Evolutionary conservation across 78 protist species (phyloP), one percentile per base, ranked within the genome.

Genomic region (Bodo saltans): DNA sequence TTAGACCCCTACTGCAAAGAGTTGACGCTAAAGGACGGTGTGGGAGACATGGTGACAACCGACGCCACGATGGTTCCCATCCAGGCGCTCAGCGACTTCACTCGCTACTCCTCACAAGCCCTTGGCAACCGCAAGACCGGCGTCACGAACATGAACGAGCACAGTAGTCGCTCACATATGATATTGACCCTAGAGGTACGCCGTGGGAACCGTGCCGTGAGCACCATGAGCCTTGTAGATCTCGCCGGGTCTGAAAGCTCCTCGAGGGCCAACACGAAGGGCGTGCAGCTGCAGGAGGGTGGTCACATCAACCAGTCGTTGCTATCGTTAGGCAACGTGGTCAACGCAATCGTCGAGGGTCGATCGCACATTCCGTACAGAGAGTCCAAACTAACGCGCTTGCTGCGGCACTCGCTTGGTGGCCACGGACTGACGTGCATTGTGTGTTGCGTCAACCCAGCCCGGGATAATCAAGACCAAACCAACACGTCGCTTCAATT

Each of bases 171-270:
- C 29, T 94, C 98, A 4, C 99, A 97, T 60, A 98, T 98, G 1
- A 94, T 97, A 4, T 39, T 96, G 30, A 93, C 85, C 34, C 38
- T 97, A 39, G 60, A 47, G 8, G 4, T 85, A 30, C 25, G 74
- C 69, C 68, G 78, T 12, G 11, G 39, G 74, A 52, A 79, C 34
- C 71, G 70, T 17, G 70, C 40, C 52, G 23, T 4, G 42, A 75
- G 3, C 75, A 75, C 39, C 34, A 69, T 67, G n/a, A 47, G 42
- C 1, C 4, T 76, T 38, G 81, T 96, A 38, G 98, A 96, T 85
- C 89, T 96, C n/a, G 98, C 98, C 0, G 98, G 98, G 11, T 88
- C 93, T 28, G 98, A 96, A 85, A 2, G 97, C 11, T 96, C 97
- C 0, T 79, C 88, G 34, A 79, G 35, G 28, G 79, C 94, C 86